Percentiles rank a stretch among this genome's conserved stretches.
These are phyloP conservation scores for Clonostachys byssicola DNA, from an alignment of 2,329 filamentous ascomycete genomes.

Conservation along the genomic window DNA sequence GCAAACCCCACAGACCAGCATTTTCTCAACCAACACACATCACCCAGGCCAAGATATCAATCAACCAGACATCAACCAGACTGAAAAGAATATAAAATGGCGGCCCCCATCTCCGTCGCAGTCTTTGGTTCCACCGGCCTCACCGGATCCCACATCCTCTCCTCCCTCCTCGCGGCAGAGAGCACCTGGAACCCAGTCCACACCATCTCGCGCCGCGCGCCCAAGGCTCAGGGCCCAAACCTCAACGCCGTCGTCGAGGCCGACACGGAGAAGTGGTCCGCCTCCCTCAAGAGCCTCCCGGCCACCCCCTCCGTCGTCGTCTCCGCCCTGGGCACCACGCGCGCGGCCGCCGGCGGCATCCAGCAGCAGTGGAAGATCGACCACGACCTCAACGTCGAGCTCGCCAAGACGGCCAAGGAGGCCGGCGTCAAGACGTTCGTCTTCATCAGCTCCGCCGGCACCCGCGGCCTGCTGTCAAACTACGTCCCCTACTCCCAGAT, in stretches of 20 bases:
- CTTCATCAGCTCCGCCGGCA: conserved; percentile 62
- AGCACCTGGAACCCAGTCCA: conserved; percentile 45
- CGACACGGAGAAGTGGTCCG: conserved; percentile 67
- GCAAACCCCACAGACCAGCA: too few species aligned
- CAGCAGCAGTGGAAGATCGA: conserved; percentile 84
- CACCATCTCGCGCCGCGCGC: conserved; percentile 64
- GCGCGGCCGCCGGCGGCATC: conserved; percentile 68
- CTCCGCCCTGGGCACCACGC: conserved; percentile 78
- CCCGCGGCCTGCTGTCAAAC: conserved; percentile 29
- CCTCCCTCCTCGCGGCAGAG: conserved; percentile 50
- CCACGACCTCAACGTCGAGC: conserved; percentile 76
- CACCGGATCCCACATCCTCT: conserved; percentile 71
- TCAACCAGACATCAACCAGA: too few species aligned
- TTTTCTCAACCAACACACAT: too few species aligned
- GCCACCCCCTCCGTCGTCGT: conserved; percentile 63
- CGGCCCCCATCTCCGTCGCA: conserved; percentile 7
- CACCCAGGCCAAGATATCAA: too few species aligned
- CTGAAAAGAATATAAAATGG: too few species aligned
- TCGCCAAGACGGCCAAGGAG: conserved; percentile 70
- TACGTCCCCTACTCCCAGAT: conserved; percentile 58
- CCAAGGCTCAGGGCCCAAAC: conserved; percentile 51
- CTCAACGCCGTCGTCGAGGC: conserved; percentile 58
- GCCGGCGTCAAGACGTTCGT: conserved; percentile 73
- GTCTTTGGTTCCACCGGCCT: conserved; percentile 65
- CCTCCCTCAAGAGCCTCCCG: conserved; percentile 48